Evolutionary conservation across 2,329 filamentous ascomycete genomes (phyloP).

Genomic region (Didymella pinodella): DNA sequence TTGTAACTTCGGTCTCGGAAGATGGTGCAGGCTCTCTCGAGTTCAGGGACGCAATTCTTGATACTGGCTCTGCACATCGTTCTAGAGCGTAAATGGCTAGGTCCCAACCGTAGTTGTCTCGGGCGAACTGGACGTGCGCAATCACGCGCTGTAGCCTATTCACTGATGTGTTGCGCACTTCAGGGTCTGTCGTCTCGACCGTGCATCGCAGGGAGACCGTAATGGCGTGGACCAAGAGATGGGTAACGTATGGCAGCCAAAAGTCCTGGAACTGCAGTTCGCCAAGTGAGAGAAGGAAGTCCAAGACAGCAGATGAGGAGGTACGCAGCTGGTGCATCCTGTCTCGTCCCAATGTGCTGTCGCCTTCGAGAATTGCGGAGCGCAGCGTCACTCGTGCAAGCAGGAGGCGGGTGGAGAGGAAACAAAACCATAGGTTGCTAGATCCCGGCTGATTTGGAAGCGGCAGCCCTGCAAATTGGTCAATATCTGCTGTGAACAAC

Average conservation of each 20-base stretch:
- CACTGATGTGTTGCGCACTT: conserved; percentile 57
- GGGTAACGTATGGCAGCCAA: conserved; percentile 60
- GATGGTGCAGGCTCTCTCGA: conserved; percentile 29
- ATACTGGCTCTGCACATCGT: conserved; percentile 48
- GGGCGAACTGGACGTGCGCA: conserved; percentile 57
- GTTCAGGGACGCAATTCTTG: conserved; percentile 46
- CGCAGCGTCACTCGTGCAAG: conserved; percentile 50
- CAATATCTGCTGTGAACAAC: not conserved
- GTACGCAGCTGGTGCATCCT: conserved; percentile 57
- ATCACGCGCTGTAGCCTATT: conserved; percentile 58
- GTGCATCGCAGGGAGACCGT: conserved; percentile 61
- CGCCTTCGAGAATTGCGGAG: conserved; percentile 37
- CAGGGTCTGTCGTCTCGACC: conserved; percentile 59
- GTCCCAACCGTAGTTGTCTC: conserved; percentile 63
- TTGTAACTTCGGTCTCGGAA: conserved; percentile 29
- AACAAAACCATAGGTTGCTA: conserved; percentile 53
- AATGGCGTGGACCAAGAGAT: conserved; percentile 62
- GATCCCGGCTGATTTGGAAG: conserved; percentile 41
- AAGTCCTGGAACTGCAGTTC: conserved; percentile 61
- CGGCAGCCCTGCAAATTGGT: conserved; percentile 30
- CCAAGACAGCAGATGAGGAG: conserved; percentile 60
- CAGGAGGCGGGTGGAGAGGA: conserved; percentile 51
- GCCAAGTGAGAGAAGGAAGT: conserved; percentile 58
- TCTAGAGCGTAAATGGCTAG: conserved; percentile 64
- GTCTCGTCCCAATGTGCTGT: conserved; percentile 34